Evolutionary conservation across 495 filamentous ascomycete species (phyloP).

Genomic region (Trichoderma erinaceum): DNA sequence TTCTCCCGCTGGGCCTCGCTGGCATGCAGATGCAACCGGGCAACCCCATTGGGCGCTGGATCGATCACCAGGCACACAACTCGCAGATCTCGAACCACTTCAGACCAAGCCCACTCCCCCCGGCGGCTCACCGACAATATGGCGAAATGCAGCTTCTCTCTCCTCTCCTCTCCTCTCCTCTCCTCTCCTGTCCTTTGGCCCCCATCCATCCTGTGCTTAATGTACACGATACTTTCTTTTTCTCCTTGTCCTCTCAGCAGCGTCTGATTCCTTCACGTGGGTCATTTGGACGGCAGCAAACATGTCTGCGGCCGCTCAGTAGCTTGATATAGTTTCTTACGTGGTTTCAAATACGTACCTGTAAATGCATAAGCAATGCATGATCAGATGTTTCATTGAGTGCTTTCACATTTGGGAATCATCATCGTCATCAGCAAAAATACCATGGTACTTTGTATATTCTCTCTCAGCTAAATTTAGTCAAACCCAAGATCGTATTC

Average conservation of each 20-base stretch:
- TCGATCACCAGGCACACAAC: conserved; percentile 8
- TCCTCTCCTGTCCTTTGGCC: too few species aligned
- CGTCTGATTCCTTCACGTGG: neutral
- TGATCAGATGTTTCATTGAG: too few species aligned
- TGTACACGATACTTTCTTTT: neutral
- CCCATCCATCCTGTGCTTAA: neutral
- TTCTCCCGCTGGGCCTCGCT: neutral
- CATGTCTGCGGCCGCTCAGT: neutral
- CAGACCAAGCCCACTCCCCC: neutral
- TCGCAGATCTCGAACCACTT: neutral
- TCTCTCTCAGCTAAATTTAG: too few species aligned
- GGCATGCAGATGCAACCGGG: neutral
- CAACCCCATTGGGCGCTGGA: neutral
- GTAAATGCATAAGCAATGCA: neutral
- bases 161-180: too few species aligned
- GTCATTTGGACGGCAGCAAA: neutral
- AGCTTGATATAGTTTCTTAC: neutral
- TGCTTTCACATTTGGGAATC: too few species aligned
- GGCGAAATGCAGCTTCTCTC: conserved; percentile 1
- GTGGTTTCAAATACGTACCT: neutral
- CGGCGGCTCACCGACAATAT: conserved; percentile 1
- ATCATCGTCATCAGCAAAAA: too few species aligned
- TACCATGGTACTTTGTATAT: too few species aligned
- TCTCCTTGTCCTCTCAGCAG: neutral
- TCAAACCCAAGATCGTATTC: too few species aligned